Evolutionary conservation across 192 early-diverging fungal genomes (phyloP).

Genomic region (Coemansia sp.): DNA sequence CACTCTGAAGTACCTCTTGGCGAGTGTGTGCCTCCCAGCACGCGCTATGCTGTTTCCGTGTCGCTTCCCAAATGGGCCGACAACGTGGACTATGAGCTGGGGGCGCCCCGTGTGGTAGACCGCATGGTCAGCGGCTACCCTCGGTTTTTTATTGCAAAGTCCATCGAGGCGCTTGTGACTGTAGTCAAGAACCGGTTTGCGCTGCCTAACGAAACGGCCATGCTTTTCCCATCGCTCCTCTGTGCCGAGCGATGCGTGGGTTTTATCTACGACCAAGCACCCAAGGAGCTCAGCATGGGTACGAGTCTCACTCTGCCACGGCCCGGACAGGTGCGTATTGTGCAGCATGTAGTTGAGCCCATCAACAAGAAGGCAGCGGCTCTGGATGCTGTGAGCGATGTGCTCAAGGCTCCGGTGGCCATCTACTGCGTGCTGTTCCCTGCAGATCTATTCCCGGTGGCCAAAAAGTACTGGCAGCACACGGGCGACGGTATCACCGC

Average conservation of each 20-base stretch:
- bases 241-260: slow-evolving; percentile 55
- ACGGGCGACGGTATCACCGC: slow-evolving; percentile 85
- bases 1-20: slow-evolving; percentile 53
- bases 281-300: slow-evolving; percentile 11
- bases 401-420: slow-evolving; percentile 50
- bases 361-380: slow-evolving; percentile 38
- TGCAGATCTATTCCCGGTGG: slow-evolving; percentile 58
- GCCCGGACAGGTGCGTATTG: slow-evolving; percentile 39
- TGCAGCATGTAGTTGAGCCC: slow-evolving; percentile 34
- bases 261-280: slow-evolving; percentile 46
- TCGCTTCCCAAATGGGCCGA: slow-evolving; percentile 85
- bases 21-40: slow-evolving; percentile 69
- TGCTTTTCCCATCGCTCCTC: slow-evolving; percentile 71
- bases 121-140: slow-evolving; percentile 86
- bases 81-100: slow-evolving; percentile 93
- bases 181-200: slow-evolving; percentile 59
- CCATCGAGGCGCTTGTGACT: slow-evolving; percentile 41
- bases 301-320: slow-evolving; percentile 9
- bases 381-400: slow-evolving; percentile 38
- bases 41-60: slow-evolving; percentile 83
- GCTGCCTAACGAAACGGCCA: slow-evolving; percentile 59
- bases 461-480: slow-evolving; percentile 98
- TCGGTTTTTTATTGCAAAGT: slow-evolving; percentile 78
- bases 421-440: slow-evolving; percentile 76
- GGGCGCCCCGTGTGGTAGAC: slow-evolving; percentile 61